Base-by-base conservation (phyloP, 208 protist genomes). In the Leishmania martiniquensis region DNA sequence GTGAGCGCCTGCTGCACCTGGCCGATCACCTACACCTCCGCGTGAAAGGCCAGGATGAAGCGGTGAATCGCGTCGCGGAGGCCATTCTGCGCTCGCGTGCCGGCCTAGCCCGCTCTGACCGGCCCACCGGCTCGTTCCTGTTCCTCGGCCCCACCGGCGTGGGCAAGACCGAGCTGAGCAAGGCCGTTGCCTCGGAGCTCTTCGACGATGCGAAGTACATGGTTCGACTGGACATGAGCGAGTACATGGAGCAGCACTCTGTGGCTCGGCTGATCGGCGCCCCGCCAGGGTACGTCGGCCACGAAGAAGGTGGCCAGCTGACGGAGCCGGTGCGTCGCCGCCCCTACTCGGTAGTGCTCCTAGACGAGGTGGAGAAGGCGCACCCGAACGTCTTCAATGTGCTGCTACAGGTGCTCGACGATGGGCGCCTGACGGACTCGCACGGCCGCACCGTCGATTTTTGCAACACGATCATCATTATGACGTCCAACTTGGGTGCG, bases 361-460 rank as follows among this genome's bases (percentile, higher is more conserved):
- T 99, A 65, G 99, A 99, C 80, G 99, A 99, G 86, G 91, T 99
- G 49, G 99, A 99, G 87, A 99, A 99, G 93, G 99, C 99, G 13
- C 99, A 99, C 86, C 94, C 88, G 60, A 93, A 93, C 75, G 95
- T 99, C 15, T 96, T 95, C 71, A 99, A 99, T 80, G 90, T 99
- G 39, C 91, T 99, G 3, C 89, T 99, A 42, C 99, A 99, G 89
- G 93, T 99, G 17, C 91, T 99, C 0, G 99, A 99, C 78, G 99
- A 99, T 57, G 99, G 98, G 20, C 92, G 98, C 63, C 89, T 99
- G 17, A 99, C 99, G 6, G 99, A 99, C 90, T 93, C 91, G 67
- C 93, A 99, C 79, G 99, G 99, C 51, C 91, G 97, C 68, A 95
- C 85, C 3, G 98, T 99, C 1, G 96, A 99, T 87, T 99, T 99